phyloP scores from a whole-genome alignment of 306 rosid species.

The Ormosia semicastrata region DNA sequence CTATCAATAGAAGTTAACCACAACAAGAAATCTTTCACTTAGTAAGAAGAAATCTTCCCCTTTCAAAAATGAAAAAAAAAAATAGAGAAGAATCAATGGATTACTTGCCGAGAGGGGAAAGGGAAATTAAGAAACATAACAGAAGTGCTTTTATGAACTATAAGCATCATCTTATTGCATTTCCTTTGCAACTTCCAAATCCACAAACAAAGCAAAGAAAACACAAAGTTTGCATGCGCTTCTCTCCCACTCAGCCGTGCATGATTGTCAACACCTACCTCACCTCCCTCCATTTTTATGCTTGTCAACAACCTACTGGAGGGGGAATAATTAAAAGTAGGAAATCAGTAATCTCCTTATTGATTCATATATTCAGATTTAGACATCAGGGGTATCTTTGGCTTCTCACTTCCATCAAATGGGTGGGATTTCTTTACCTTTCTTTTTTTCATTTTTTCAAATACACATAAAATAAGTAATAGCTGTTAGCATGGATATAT shows the following conservation, averaged over 20 bases:
- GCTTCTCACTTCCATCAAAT: not conserved
- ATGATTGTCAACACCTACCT: constrained; percentile 32
- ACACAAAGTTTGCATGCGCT: constrained; percentile 9
- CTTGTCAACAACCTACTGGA: not conserved
- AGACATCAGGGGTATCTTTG: not conserved
- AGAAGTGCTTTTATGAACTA: not conserved
- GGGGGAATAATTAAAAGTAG: not conserved
- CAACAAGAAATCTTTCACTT: not conserved
- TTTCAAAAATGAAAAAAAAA: not conserved
- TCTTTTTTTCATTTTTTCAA: not conserved
- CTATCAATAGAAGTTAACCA: too few relatives aligned
- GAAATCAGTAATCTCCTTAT: not conserved
- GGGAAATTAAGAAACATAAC: not conserved
- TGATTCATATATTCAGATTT: not conserved
- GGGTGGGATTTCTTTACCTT: not conserved
- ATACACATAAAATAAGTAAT: not conserved
- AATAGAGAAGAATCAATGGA: not conserved
- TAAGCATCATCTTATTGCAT: not conserved
- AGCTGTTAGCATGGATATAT: not conserved
- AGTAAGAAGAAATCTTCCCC: not conserved
- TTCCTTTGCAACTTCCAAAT: constrained; percentile 12
- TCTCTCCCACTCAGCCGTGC: constrained; percentile 9
- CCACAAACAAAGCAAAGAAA: not conserved
- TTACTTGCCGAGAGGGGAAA: constrained; percentile 42
- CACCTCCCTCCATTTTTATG: not conserved